These are phyloP conservation scores for Collariella sp. DNA, from an alignment of 495 filamentous ascomycete genomes.

Conservation along the genomic window DNA sequence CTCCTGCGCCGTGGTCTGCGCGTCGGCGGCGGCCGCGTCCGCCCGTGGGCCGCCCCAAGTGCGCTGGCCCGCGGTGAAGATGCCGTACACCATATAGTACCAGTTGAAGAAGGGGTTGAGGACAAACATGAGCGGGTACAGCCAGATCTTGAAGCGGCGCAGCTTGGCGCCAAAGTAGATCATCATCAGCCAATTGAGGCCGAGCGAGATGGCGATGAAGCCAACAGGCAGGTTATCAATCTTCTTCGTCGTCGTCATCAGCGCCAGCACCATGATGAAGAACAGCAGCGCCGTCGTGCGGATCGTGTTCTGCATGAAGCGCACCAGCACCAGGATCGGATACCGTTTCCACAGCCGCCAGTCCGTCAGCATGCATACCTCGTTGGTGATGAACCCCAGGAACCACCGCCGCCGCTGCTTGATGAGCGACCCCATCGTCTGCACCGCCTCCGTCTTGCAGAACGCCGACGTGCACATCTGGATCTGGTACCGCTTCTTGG, in stretches of 20 bases:
- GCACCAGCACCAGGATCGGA: slow-evolving; percentile 76
- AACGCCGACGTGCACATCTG: slow-evolving; percentile 96
- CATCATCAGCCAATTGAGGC: slow-evolving; percentile 94
- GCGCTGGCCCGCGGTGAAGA: slow-evolving; percentile 87
- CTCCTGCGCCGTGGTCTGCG: slow-evolving; percentile 68
- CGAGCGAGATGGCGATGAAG: slow-evolving; percentile 91
- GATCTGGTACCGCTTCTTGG: slow-evolving; percentile 86
- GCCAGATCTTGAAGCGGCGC: slow-evolving; percentile 82
- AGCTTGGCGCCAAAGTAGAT: slow-evolving; percentile 86
- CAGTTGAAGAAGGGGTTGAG: slow-evolving; percentile 98
- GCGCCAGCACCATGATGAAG: slow-evolving; percentile 85
- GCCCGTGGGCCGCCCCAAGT: slow-evolving; percentile 96
- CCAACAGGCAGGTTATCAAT: slow-evolving; percentile 75
- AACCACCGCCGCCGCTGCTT: slow-evolving; percentile 98
- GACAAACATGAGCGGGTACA: slow-evolving; percentile 94
- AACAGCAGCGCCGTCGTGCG: slow-evolving; percentile 91
- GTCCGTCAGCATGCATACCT: slow-evolving; percentile 97
- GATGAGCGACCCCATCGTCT: slow-evolving; percentile 74
- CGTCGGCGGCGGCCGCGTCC: slow-evolving; percentile 79
- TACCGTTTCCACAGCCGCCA: slow-evolving; percentile 85
- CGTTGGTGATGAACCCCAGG: slow-evolving; percentile 95
- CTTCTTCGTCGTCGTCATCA: slow-evolving; percentile 75
- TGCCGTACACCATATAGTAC: slow-evolving; percentile 86
- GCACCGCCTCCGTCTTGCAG: slow-evolving; percentile 96
- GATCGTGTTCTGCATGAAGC: slow-evolving; percentile 95